A percentile compares a stretch with the other conserved stretches of the same genome.
Evolutionary conservation across 192 early-diverging fungal species (phyloP).

Genomic region (Haplosporangium gracile): DNA sequence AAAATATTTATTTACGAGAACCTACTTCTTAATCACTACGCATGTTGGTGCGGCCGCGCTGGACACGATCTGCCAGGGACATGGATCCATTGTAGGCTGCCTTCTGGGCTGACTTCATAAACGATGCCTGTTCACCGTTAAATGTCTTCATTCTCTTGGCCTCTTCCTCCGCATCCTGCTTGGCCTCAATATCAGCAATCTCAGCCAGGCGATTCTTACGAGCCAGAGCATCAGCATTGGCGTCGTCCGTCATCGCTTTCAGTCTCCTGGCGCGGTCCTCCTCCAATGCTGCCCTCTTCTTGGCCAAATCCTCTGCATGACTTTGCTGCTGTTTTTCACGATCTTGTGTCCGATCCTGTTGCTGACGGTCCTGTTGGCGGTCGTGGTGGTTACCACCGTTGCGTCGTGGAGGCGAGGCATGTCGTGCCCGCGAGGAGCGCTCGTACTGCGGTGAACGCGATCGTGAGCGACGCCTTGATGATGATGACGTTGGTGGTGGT

Average conservation of each 20-base stretch:
- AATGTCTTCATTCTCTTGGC: conserved; percentile 17
- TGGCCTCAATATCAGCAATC: conserved; percentile 31
- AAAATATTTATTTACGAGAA: too few relatives aligned
- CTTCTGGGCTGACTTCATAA: conserved; percentile 32
- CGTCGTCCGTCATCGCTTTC: conserved; percentile 61
- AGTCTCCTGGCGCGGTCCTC: conserved; percentile 39
- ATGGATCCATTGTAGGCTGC: conserved; percentile 26
- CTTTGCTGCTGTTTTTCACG: background rate
- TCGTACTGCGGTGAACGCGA: conserved; percentile 17
- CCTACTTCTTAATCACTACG: background rate
- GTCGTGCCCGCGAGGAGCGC: conserved; percentile 17
- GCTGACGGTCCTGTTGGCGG: background rate
- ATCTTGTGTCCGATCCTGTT: background rate
- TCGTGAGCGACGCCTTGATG: conserved; percentile 1
- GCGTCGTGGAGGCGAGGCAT: background rate
- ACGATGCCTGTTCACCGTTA: conserved; percentile 38
- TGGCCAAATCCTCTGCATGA: conserved; percentile 16
- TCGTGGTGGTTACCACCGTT: background rate
- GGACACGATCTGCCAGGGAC: conserved; percentile 44
- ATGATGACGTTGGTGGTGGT: background rate
- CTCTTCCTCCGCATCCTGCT: conserved; percentile 51
- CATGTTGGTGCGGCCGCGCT: conserved; percentile 41
- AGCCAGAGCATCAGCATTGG: conserved; percentile 37
- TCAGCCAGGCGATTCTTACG: conserved; percentile 53
- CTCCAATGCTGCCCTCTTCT: conserved; percentile 17